Conservation (phyloP, 2,329 filamentous ascomycete genomes). For the Aureobasidium sp. region DNA sequence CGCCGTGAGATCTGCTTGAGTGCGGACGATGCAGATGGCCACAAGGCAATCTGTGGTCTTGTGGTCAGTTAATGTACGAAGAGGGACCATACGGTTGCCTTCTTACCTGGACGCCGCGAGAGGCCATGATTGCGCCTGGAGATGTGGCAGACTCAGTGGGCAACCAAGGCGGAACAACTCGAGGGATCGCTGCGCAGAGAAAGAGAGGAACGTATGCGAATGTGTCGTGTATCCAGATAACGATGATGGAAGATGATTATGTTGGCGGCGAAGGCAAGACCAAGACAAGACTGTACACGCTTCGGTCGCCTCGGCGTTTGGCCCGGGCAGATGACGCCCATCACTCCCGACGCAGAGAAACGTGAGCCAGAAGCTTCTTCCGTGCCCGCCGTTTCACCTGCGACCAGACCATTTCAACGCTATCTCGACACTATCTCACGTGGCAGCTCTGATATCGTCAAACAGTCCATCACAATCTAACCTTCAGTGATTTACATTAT, state of each 20-base stretch:
- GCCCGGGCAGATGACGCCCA: background rate
- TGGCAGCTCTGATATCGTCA: background rate
- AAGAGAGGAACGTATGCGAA: background rate
- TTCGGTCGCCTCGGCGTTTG: constrained; percentile 5
- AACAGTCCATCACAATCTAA: background rate
- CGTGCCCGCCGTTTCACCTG: background rate
- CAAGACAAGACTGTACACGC: background rate
- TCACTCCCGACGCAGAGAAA: background rate
- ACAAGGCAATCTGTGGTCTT: background rate
- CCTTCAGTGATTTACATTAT: background rate
- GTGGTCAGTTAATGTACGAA: background rate
- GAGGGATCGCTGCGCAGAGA: background rate
- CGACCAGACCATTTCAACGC: background rate
- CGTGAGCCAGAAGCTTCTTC: constrained; percentile 6
- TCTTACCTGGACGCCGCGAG: constrained; percentile 11
- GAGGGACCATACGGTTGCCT: background rate
- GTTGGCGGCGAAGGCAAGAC: background rate
- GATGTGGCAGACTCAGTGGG: background rate
- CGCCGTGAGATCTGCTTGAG: constrained; percentile 9
- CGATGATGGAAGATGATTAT: background rate
- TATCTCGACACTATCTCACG: background rate
- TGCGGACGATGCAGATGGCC: constrained; percentile 11
- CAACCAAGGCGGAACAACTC: background rate
- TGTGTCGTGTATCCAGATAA: background rate
- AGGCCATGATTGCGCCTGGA: constrained; percentile 12